Evolutionary conservation across 139 green algal species (phyloP).

Genomic region (Chlamydomonas sphaeroides): DNA sequence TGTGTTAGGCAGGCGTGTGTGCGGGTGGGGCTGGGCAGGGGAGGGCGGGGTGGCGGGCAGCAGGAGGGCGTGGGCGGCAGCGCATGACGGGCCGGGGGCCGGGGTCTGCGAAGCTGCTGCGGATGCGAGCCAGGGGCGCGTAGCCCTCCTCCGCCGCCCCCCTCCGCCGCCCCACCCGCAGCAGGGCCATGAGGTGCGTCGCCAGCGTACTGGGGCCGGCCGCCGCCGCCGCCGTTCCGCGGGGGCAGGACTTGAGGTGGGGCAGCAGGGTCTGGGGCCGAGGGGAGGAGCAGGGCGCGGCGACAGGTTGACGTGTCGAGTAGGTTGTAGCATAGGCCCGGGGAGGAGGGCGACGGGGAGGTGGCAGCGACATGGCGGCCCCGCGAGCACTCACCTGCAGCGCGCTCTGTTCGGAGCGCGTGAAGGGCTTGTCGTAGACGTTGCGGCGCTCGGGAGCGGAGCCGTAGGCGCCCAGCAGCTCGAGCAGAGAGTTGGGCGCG

Average conservation of each 20-base stretch:
- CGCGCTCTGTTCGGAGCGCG: conserved; percentile 7
- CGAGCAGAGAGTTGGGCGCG: too few relatives aligned
- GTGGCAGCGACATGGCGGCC: neutral
- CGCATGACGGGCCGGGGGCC: too few relatives aligned
- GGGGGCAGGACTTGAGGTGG: neutral
- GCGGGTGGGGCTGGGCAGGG: too few relatives aligned
- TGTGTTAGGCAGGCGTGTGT: too few relatives aligned
- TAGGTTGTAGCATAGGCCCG: too few relatives aligned
- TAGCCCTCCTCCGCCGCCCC: neutral
- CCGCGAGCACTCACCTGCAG: too few relatives aligned
- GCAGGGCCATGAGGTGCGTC: neutral
- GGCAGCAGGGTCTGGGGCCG: neutral
- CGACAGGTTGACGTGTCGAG: too few relatives aligned
- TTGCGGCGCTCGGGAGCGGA: neutral
- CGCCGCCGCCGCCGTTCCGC: neutral
- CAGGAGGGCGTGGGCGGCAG: too few relatives aligned
- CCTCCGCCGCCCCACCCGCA: conserved; percentile 16
- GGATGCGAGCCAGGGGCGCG: too few relatives aligned
- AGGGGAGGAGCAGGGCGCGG: neutral
- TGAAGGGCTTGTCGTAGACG: conserved; percentile 36
- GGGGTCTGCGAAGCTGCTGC: too few relatives aligned
- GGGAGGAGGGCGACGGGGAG: neutral
- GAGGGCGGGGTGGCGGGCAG: too few relatives aligned
- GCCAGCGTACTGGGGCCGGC: neutral
- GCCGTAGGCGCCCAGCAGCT: neutral